A percentile compares a stretch with the other conserved stretches of the same genome.
Evolutionary conservation across 1,139 yeast genomes (phyloP).

Genomic region (Groenewaldozyma auringiensis): DNA sequence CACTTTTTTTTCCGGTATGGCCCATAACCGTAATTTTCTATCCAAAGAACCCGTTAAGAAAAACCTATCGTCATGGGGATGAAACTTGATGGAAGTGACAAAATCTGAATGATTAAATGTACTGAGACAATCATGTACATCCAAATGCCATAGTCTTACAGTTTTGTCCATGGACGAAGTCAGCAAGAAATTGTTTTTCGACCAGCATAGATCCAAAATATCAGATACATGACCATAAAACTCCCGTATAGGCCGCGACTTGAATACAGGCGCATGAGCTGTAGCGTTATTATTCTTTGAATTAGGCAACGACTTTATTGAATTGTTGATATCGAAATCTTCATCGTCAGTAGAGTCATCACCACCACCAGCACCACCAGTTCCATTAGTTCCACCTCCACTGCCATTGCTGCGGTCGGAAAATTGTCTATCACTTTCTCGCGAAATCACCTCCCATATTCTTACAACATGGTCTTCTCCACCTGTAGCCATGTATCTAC

Average conservation of each 20-base stretch:
- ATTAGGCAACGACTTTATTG: neutral
- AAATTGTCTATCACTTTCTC: slow-evolving; percentile 19
- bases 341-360: slow-evolving; percentile 14
- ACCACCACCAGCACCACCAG: slow-evolving; percentile 8
- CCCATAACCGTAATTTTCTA: slow-evolving; percentile 73
- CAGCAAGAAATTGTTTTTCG: slow-evolving; percentile 71
- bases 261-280: slow-evolving; percentile 69
- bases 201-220: slow-evolving; percentile 75
- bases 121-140: slow-evolving; percentile 53
- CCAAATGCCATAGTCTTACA: slow-evolving; percentile 78
- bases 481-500: slow-evolving; percentile 75
- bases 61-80: slow-evolving; percentile 81
- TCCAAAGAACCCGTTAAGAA: slow-evolving; percentile 80
- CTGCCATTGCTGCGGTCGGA: slow-evolving; percentile 4
- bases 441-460: slow-evolving; percentile 71
- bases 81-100: slow-evolving; percentile 76
- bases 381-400: slow-evolving; percentile 10
- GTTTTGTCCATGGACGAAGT: slow-evolving; percentile 85
- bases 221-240: slow-evolving; percentile 65
- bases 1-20: slow-evolving; percentile 67
- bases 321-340: slow-evolving; percentile 3
- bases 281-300: slow-evolving; percentile 9
- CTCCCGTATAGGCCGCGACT: slow-evolving; percentile 53
- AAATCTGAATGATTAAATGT: slow-evolving; percentile 70
- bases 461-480: slow-evolving; percentile 64